Base-by-base conservation (phyloP, 2,329 filamentous ascomycete species). In the Epichloe glyceriae region DNA sequence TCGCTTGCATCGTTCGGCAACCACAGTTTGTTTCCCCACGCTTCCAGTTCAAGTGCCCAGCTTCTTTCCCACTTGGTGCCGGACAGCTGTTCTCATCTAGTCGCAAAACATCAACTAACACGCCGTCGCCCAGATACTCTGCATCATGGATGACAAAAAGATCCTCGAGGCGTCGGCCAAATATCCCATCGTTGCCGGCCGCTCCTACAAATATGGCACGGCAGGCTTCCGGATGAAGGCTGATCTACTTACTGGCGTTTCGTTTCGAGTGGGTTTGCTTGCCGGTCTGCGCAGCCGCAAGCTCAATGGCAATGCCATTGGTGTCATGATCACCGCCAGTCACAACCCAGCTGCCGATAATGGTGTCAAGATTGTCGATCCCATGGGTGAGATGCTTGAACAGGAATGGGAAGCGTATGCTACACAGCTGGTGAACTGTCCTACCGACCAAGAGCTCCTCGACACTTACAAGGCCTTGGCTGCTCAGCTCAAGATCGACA, bases 331-430 rank as follows among this genome's bases (percentile, higher is more conserved):
- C 67, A 95, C 89, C 41, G 89, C 89, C 55, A 94, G 87, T 62
- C 89, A 95, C 75, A 95, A 95, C 70, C 87, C 87, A 17, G 85
- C 89, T 35, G 77, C 81, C 60, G 89, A 95, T 70, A 95, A 95
- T 67, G 89, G 89, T 48, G 85, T 95, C 67, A 95, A 95, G 77
- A 81, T 98, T 59, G 88, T 98, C 56, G 93, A 98, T 68, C 93
- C 93, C 12, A 86, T 95, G 83, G 91, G 93, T 57, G 93, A 97
- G 68, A 97, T 97, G 93, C 78, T 95, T 47, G 88, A 94, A 79
- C 84, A 90, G 67, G 86, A 91, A 54, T 98, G 93, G 93, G 93
- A 98, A 71, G 74, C 75, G 38, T 84, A 90, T 67, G 89, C 90
- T 50, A 97, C 93, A 37, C 79, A 79, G 61, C 82, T 98, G 55